phyloP scores from a whole-genome alignment of 2,329 filamentous ascomycete species.

The Graphilbum fragrans region DNA sequence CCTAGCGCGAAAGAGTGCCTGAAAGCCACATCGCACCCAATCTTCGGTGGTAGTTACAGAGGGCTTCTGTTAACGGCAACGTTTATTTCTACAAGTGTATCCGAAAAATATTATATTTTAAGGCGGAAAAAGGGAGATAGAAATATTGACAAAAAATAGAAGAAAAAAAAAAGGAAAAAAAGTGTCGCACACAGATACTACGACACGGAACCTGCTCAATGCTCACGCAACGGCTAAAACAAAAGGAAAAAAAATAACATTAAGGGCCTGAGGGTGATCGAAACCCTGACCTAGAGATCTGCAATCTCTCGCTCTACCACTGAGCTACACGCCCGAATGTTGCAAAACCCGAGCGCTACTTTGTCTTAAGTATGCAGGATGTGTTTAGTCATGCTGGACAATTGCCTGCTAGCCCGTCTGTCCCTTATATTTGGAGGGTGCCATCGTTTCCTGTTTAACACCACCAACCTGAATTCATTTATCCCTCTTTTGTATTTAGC shows the following conservation, averaged over 20 bases:
- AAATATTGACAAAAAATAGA: not conserved
- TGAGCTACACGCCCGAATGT: slow-evolving; percentile 4
- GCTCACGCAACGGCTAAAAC: not conserved
- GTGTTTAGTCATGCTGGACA: too few species aligned
- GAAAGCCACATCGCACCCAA: too few species aligned
- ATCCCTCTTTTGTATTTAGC: too few species aligned
- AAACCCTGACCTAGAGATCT: slow-evolving; percentile 8
- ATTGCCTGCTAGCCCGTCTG: too few species aligned
- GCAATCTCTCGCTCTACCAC: slow-evolving; percentile 9
- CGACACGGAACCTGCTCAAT: not conserved
- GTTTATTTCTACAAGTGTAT: not conserved
- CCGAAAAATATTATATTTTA: not conserved
- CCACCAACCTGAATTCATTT: too few species aligned
- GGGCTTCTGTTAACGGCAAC: too few species aligned
- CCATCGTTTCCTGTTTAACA: too few species aligned
- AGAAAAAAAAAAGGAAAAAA: not conserved
- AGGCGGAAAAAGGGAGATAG: not conserved
- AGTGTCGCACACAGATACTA: not conserved
- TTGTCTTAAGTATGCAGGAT: too few species aligned
- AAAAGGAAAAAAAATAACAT: not conserved
- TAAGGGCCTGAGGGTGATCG: slow-evolving; percentile 3
- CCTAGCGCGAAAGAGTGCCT: too few species aligned
- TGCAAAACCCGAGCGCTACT: not conserved
- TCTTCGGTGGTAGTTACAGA: too few species aligned
- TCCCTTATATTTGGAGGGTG: too few species aligned